Percentiles rank a stretch among this genome's conserved stretches.
phyloP scores from a whole-genome alignment of 306 rosid genomes.

The Fragaria ananassa region DNA sequence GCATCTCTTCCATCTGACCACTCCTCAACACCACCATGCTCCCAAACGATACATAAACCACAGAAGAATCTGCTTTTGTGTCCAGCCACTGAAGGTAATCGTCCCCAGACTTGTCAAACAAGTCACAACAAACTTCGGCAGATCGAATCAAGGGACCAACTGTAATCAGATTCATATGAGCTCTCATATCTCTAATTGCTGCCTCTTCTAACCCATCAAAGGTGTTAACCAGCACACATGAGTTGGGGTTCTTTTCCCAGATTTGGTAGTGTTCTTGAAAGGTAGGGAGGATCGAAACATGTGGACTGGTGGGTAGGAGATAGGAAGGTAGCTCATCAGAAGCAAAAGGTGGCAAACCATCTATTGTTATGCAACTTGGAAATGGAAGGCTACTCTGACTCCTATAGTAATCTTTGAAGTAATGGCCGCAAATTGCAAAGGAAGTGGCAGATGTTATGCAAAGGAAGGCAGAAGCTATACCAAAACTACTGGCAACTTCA shows the following conservation, averaged over 20 bases:
- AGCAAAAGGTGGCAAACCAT: constrained; percentile 7
- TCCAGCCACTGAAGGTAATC: constrained; percentile 52
- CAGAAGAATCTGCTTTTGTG: constrained; percentile 36
- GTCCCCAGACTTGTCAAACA: neutral
- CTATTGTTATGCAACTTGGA: constrained; percentile 2
- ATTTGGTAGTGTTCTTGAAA: constrained; percentile 16
- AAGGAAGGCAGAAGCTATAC: constrained; percentile 22
- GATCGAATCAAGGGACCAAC: constrained; percentile 62
- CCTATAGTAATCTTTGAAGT: neutral
- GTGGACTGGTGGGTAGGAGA: constrained; percentile 9
- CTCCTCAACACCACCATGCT: constrained; percentile 27
- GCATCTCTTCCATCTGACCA: constrained; percentile 58
- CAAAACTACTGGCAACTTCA: constrained; percentile 20
- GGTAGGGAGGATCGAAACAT: constrained; percentile 5
- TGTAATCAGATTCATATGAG: constrained; percentile 14
- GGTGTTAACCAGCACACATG: constrained; percentile 21
- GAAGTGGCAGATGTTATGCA: constrained; percentile 18
- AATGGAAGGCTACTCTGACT: neutral
- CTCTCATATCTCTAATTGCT: constrained; percentile 17
- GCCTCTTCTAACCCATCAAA: constrained; percentile 29
- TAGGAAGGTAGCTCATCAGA: constrained; percentile 12
- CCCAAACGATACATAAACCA: constrained; percentile 67
- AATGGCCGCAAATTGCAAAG: constrained; percentile 15
- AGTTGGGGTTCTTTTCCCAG: neutral
- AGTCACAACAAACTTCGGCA: constrained; percentile 41